These are phyloP conservation scores for Coniochaeta prunicola DNA, from an alignment of 2,329 filamentous ascomycete genomes.

Conservation along the genomic window DNA sequence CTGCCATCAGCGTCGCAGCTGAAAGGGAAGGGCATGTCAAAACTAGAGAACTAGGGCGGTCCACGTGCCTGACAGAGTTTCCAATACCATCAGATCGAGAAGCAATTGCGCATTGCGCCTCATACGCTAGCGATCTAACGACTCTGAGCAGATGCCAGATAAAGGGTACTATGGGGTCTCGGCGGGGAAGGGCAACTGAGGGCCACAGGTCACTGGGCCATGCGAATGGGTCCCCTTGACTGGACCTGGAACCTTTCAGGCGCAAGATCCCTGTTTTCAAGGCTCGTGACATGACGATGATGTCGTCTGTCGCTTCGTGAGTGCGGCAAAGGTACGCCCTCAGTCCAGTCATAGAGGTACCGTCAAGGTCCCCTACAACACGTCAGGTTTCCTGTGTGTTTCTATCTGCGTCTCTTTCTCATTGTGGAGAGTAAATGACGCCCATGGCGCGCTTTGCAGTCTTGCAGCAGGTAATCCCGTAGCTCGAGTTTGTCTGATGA, in stretches of 20 bases:
- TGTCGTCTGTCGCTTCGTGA: neutral
- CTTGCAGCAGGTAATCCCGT: neutral
- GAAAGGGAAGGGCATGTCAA: neutral
- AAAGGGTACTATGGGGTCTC: constrained; percentile 1
- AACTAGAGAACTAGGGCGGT: neutral
- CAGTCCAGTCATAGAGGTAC: neutral
- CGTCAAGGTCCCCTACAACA: neutral
- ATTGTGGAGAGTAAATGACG: constrained; percentile 1
- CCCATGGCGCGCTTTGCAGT: neutral
- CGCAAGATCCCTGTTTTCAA: constrained; percentile 1
- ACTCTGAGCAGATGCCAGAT: neutral
- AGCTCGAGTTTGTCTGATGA: neutral
- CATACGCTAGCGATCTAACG: neutral
- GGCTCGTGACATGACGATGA: neutral
- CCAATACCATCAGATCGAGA: neutral
- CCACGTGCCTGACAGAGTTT: neutral
- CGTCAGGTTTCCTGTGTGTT: neutral
- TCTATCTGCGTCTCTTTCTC: neutral
- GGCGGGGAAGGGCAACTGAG: neutral
- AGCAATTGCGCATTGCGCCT: neutral
- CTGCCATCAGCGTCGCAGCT: neutral
- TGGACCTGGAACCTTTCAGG: neutral
- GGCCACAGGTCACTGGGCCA: neutral
- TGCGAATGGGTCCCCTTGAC: neutral
- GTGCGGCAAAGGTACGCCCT: neutral